A percentile compares a stretch with the other conserved stretches of the same genome.
These are phyloP conservation scores for Biscogniauxia mediterranea DNA, from an alignment of 2,329 filamentous ascomycete genomes.

Conservation along the genomic window DNA sequence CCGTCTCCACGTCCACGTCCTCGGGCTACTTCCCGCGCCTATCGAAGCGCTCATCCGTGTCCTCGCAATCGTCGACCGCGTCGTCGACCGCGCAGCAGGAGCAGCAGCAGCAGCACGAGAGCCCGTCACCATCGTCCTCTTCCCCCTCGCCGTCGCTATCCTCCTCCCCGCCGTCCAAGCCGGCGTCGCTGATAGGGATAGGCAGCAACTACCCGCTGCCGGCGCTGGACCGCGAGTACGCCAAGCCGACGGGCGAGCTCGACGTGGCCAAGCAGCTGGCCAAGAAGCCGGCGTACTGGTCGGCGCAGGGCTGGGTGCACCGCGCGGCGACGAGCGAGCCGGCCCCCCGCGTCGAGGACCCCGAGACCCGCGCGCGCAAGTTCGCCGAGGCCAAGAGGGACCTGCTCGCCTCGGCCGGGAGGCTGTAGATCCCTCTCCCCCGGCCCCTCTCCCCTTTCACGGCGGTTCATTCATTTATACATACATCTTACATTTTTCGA, in stretches of 20 bases:
- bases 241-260: slow-evolving; percentile 24
- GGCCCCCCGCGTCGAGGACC: slow-evolving; percentile 21
- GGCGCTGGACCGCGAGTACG: slow-evolving; percentile 27
- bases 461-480: no score
- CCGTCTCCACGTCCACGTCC: neutral
- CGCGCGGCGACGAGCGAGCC: slow-evolving; percentile 20
- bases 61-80: neutral
- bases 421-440: slow-evolving; percentile 10
- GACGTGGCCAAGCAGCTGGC: slow-evolving; percentile 32
- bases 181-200: neutral
- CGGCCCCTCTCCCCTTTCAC: no score
- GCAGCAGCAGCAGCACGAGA: no score
- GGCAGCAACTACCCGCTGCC: slow-evolving; percentile 25
- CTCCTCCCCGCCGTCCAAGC: slow-evolving; percentile 1
- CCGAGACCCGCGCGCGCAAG: slow-evolving; percentile 37
- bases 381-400: slow-evolving; percentile 49
- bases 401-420: slow-evolving; percentile 37
- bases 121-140: neutral
- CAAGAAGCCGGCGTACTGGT: slow-evolving; percentile 28
- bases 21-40: neutral
- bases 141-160: no score
- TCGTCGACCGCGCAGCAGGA: no score
- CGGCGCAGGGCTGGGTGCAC: slow-evolving; percentile 28
- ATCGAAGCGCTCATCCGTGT: neutral
- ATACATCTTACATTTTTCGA: no score